A percentile compares a stretch with the other conserved stretches of the same genome.
These are phyloP conservation scores for Leccinum longicurvipes DNA, from an alignment of 768 basidiomycete genomes.

Conservation along the genomic window DNA sequence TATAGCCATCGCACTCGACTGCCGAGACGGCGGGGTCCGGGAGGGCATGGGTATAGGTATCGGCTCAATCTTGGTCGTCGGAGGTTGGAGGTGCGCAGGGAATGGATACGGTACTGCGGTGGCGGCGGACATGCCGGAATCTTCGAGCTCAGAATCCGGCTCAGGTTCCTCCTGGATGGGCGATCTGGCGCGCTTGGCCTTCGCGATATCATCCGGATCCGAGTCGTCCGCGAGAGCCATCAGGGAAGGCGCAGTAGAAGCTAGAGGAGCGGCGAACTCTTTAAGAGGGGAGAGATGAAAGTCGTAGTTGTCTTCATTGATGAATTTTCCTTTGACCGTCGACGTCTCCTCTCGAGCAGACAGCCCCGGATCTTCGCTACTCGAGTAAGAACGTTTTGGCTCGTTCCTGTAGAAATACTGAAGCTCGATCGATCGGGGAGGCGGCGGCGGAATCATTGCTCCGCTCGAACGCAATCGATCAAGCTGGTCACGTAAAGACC, in stretches of 20 bases:
- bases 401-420: conserved; percentile 24
- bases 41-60: conserved; percentile 32
- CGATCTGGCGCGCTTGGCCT: conserved; percentile 13
- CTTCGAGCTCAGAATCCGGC: conserved; percentile 26
- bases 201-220: conserved; percentile 28
- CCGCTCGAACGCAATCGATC: conserved; percentile 20
- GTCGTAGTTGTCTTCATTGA: conserved; percentile 27
- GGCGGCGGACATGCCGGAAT: conserved; percentile 1
- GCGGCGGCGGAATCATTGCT: neutral
- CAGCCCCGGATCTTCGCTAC: conserved; percentile 10
- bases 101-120: conserved; percentile 18
- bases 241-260: conserved; percentile 28
- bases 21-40: conserved; percentile 27
- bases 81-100: conserved; percentile 26
- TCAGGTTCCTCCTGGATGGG: conserved; percentile 25
- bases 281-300: conserved; percentile 32
- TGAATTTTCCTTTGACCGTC: conserved; percentile 20
- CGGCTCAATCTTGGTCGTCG: conserved; percentile 18
- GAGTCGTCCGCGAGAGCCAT: conserved; percentile 29
- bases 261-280: conserved; percentile 24
- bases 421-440: conserved; percentile 19
- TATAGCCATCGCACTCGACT: conserved; percentile 28
- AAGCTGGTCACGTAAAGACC: conserved; percentile 27
- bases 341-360: conserved; percentile 11
- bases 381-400: conserved; percentile 19